phyloP scores from a whole-genome alignment of 306 rosid genomes.

The Dryas octopetala region DNA sequence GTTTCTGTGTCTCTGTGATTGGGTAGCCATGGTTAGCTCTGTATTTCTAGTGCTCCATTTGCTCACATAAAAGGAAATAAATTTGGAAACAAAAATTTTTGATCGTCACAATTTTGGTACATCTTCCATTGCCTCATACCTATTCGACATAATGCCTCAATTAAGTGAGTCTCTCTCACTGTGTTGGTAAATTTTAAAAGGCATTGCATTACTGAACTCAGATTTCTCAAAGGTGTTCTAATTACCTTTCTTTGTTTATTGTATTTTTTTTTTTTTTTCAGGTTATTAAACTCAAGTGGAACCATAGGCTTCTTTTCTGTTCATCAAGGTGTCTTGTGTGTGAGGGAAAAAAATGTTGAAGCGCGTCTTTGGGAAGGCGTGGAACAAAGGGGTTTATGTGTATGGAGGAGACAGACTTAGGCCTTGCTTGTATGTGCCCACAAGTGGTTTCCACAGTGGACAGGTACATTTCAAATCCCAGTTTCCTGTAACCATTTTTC shows the following conservation, averaged over 20 bases:
- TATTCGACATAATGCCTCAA: constrained; percentile 19
- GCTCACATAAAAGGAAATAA: neutral
- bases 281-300: neutral
- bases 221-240: neutral
- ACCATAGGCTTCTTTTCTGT: neutral
- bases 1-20: neutral
- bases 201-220: neutral
- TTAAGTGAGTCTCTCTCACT: neutral
- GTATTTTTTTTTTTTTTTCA: neutral
- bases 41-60: neutral
- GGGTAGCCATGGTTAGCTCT: neutral
- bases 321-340: constrained; percentile 7
- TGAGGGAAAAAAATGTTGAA: constrained; percentile 53
- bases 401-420: constrained; percentile 42
- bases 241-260: neutral
- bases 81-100: neutral
- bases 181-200: neutral
- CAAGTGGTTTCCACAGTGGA: constrained; percentile 51
- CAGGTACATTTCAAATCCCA: constrained; percentile 42
- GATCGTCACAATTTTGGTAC: neutral
- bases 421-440: constrained; percentile 51
- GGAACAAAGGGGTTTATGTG: constrained; percentile 34
- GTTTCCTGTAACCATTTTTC: neutral
- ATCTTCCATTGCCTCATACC: constrained; percentile 1
- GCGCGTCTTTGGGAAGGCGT: constrained; percentile 47